Conservation (phyloP, 306 rosid genomes). For the Fagus crenata region DNA sequence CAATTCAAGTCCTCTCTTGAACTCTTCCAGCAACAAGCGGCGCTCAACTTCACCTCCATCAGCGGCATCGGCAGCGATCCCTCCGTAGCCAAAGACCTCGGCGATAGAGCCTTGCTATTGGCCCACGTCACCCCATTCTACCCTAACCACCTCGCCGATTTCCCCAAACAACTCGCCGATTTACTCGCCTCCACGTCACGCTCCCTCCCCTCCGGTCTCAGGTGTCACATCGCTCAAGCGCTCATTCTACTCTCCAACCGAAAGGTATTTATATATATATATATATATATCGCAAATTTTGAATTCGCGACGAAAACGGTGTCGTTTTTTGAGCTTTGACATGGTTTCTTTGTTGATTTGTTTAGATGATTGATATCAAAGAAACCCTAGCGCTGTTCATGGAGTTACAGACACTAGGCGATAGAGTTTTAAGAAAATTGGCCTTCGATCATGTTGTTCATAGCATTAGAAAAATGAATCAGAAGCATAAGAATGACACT, state of each 20-base stretch:
- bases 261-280: constrained; percentile 33
- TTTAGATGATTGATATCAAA: constrained; percentile 56
- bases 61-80: constrained; percentile 65
- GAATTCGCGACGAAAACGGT: neutral
- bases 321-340: neutral
- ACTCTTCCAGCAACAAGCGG: constrained; percentile 70
- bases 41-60: constrained; percentile 61
- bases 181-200: constrained; percentile 59
- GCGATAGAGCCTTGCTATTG: constrained; percentile 65
- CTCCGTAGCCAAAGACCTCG: constrained; percentile 69
- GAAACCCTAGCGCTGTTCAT: constrained; percentile 68
- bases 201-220: constrained; percentile 57
- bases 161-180: constrained; percentile 57
- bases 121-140: constrained; percentile 70
- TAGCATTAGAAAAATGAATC: constrained; percentile 70
- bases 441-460: constrained; percentile 69
- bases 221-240: constrained; percentile 51
- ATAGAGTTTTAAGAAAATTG: constrained; percentile 50
- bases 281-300: neutral
- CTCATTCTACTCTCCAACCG: constrained; percentile 67
- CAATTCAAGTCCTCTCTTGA: constrained; percentile 73
- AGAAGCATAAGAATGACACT: constrained; percentile 68
- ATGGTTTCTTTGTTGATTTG: neutral
- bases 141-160: constrained; percentile 54
- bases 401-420: constrained; percentile 81